A percentile compares a stretch with the other conserved stretches of the same genome.
phyloP scores from a whole-genome alignment of 768 basidiomycete species.

The Boletus subparvulus region DNA sequence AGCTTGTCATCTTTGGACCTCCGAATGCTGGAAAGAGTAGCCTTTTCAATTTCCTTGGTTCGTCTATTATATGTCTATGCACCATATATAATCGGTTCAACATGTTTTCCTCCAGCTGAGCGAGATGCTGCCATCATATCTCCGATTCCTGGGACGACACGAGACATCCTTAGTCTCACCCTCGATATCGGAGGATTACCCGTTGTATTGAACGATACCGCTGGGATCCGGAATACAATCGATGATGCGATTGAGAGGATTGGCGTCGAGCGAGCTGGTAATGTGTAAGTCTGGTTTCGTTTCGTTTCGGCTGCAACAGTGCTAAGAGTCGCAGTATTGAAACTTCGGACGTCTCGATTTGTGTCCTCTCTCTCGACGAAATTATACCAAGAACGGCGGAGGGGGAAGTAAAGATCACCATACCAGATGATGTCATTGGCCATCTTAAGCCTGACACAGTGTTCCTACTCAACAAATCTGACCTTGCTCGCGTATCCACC shows the following conservation, averaged over 20 bases:
- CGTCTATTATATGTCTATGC: conserved; percentile 3
- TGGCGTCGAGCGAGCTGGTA: conserved; percentile 71
- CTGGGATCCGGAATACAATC: conserved; percentile 69
- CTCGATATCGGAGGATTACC: conserved; percentile 89
- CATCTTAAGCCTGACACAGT: conserved; percentile 59
- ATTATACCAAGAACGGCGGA: conserved; percentile 15
- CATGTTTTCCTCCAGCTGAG: conserved; percentile 53
- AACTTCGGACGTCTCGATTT: conserved; percentile 70
- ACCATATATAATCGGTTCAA: background rate
- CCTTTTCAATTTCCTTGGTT: conserved; percentile 81
- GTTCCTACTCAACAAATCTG: conserved; percentile 79
- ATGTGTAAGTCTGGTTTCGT: conserved; percentile 49
- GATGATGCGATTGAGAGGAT: conserved; percentile 74
- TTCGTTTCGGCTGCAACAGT: background rate
- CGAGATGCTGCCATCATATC: conserved; percentile 91
- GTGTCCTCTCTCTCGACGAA: conserved; percentile 72
- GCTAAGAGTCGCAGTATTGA: conserved; percentile 49
- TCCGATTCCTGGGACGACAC: conserved; percentile 82
- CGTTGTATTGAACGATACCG: conserved; percentile 80
- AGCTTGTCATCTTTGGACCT: conserved; percentile 86
- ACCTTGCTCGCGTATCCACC: conserved; percentile 40
- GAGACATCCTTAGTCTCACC: conserved; percentile 82
- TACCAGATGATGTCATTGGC: conserved; percentile 48
- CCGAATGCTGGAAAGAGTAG: conserved; percentile 96
- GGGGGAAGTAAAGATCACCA: conserved; percentile 16